A percentile compares a stretch with the other conserved stretches of the same genome.
Conservation (phyloP, 768 basidiomycete species). For the Mycena maculata region DNA sequence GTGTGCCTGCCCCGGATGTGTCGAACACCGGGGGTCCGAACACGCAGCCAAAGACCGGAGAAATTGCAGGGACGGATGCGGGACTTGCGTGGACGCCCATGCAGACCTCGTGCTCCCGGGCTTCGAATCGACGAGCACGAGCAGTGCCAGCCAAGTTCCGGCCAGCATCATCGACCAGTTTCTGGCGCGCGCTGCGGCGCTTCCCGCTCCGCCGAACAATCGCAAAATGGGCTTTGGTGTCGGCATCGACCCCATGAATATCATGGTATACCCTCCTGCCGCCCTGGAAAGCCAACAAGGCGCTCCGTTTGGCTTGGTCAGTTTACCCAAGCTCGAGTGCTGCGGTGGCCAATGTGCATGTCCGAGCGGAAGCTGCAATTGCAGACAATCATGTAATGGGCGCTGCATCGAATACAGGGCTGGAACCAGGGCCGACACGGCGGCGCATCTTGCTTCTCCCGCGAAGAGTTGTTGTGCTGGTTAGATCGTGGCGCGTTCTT, state of each 20-base stretch:
- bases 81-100: conserved; percentile 69
- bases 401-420: conserved; percentile 55
- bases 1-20: conserved; percentile 81
- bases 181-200: conserved; percentile 73
- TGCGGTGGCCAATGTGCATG: conserved; percentile 74
- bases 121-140: conserved; percentile 6
- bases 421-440: background rate
- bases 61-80: conserved; percentile 66
- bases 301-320: conserved; percentile 61
- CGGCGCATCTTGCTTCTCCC: conserved; percentile 15
- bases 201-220: conserved; percentile 67
- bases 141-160: background rate
- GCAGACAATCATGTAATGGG: conserved; percentile 67
- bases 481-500: background rate
- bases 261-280: conserved; percentile 57
- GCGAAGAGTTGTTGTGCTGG: conserved; percentile 28
- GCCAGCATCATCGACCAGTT: conserved; percentile 67
- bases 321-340: conserved; percentile 74
- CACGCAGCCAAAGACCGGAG: conserved; percentile 58
- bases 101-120: conserved; percentile 58
- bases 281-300: conserved; percentile 50
- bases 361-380: conserved; percentile 64
- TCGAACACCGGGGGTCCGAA: conserved; percentile 70
- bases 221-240: conserved; percentile 52
- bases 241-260: conserved; percentile 63